Evolutionary conservation across 2,329 filamentous ascomycete species (phyloP).

Genomic region (Beauveria varroae): DNA sequence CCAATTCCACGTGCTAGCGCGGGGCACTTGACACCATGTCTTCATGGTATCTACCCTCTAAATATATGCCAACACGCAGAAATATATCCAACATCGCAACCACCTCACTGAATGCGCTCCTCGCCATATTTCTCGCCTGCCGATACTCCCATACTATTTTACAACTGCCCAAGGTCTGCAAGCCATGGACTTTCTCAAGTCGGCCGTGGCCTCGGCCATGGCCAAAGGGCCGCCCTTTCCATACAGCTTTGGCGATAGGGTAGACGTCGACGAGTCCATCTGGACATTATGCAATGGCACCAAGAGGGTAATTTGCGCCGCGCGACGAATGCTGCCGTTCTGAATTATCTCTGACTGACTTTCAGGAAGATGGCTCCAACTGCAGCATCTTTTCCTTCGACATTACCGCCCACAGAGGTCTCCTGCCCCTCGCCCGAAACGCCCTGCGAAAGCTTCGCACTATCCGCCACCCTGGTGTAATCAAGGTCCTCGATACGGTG

Average conservation of each 20-base stretch:
- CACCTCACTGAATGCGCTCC: background rate
- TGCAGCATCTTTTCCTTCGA: slow-evolving; percentile 99
- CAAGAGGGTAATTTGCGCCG: slow-evolving; percentile 57
- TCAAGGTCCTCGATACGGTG: slow-evolving; percentile 89
- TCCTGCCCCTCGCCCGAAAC: slow-evolving; percentile 82
- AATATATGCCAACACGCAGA: background rate
- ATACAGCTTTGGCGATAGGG: slow-evolving; percentile 85
- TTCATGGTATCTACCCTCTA: background rate
- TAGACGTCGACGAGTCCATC: slow-evolving; percentile 87
- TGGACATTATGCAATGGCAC: slow-evolving; percentile 96
- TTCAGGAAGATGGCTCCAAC: slow-evolving; percentile 81
- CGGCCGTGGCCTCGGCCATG: slow-evolving; percentile 92
- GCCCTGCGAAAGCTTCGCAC: slow-evolving; percentile 90
- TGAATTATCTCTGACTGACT: background rate
- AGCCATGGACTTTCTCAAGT: slow-evolving; percentile 94
- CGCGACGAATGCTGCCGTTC: background rate
- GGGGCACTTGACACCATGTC: slow-evolving; percentile 10
- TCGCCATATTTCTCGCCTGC: background rate
- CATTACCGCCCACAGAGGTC: slow-evolving; percentile 68
- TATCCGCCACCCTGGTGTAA: slow-evolving; percentile 85
- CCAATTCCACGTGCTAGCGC: slow-evolving; percentile 6
- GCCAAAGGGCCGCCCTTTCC: slow-evolving; percentile 90
- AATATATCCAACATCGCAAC: background rate
- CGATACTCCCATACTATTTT: background rate
- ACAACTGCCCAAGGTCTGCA: background rate